Base-by-base conservation (phyloP, 2,329 filamentous ascomycete genomes). In the Aureobasidium sp. region DNA sequence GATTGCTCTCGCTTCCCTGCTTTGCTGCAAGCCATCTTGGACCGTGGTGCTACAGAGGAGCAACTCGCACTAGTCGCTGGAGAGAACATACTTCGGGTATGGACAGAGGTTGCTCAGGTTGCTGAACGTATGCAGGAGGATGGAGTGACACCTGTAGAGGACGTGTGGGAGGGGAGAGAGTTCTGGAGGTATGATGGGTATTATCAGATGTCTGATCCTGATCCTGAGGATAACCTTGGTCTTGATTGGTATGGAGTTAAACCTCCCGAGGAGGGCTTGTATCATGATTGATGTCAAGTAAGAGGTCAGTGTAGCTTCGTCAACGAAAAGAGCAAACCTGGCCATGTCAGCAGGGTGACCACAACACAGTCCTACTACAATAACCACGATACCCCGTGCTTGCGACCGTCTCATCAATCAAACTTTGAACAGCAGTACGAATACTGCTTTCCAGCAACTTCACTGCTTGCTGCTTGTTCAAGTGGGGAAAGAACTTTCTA, bases 1-100 rank as follows among this genome's bases (percentile, higher is more conserved):
- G 72, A 74, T 47, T 71, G 72, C 3, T 72, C 69, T 1, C 70
- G 73, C 37, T 76, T 74, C 62, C 75, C 76, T 1, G 58, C 45
- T 7, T 63, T 75, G 9, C 62, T 75, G 13, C 59, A 71, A 49
- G 72, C 69, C 1, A 71, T 76, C 0, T 63, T 77, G 7, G 71
- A 75, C 39, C 68, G 74, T 9, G 75, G 75, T 1, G 74, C 74
- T 0, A 75, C 73, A 0, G 71, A 75, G 57, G 71, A 73, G 16
- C 72, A 77, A 64, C 65, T 75, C 5, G 67, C 68, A 1, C 73
- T 73, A 62, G 70, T 76, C 3, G 69, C 68, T 0, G 74, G 75
- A 0, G 71, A 73, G 42, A 77, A 77, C 37, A 74, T 76, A 41
- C 62, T 76, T 7, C 55, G 73, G 7, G 72, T 74, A 3, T 74